Percentiles rank a stretch among this genome's conserved stretches.
phyloP scores from a whole-genome alignment of 305 asterid genomes.

The Rubia balearica region DNA sequence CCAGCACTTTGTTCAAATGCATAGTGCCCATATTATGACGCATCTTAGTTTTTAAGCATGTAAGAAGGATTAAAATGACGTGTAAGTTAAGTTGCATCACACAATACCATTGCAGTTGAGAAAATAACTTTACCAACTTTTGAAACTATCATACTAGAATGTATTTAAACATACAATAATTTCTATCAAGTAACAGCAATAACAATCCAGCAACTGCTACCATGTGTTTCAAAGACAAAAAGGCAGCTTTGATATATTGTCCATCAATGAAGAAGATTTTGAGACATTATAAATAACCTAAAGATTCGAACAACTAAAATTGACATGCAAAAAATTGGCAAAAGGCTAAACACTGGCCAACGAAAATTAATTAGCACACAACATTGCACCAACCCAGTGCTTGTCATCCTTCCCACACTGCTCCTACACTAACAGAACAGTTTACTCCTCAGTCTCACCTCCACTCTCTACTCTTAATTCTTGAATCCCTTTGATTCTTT shows the following conservation, averaged over 20 bases:
- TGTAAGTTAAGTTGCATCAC: not conserved
- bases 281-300: not conserved
- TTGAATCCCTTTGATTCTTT: too few species aligned
- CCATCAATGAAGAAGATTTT: too few species aligned
- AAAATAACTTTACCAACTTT: not conserved
- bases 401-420: too few species aligned
- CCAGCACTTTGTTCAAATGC: slow-evolving; percentile 64
- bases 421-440: slow-evolving; percentile 36
- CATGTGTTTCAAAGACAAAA: not conserved
- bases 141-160: too few species aligned
- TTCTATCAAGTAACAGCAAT: not conserved
- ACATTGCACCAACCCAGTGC: not conserved
- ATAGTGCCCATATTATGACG: slow-evolving; percentile 67
- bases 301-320: not conserved
- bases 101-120: not conserved
- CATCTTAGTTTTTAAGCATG: slow-evolving; percentile 76
- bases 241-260: not conserved
- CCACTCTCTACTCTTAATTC: slow-evolving; percentile 25
- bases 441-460: slow-evolving; percentile 39
- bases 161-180: too few species aligned
- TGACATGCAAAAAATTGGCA: not conserved
- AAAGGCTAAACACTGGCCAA: too few species aligned
- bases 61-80: slow-evolving; percentile 10
- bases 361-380: not conserved
- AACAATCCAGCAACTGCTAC: not conserved